Evolutionary conservation across 768 basidiomycete genomes (phyloP).

Genomic region (Pisolithus albus): DNA sequence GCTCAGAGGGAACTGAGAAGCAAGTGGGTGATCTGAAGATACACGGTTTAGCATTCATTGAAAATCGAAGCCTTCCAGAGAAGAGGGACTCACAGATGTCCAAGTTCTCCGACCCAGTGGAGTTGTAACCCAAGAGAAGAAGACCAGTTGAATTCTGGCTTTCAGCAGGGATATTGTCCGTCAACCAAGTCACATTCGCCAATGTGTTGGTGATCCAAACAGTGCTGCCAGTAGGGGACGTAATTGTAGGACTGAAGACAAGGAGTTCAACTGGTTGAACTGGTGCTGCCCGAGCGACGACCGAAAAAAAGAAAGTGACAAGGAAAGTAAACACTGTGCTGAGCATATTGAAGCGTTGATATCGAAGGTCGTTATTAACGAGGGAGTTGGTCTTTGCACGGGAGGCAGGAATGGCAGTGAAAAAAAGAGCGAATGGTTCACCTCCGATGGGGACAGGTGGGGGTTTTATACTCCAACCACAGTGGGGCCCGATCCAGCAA

Average conservation of each 20-base stretch:
- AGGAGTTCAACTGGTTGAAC: conserved; percentile 25
- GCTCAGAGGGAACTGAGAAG: conserved; percentile 44
- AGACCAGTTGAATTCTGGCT: conserved; percentile 30
- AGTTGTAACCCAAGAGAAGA: conserved; percentile 39
- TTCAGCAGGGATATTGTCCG: conserved; percentile 31
- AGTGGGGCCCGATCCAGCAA: too few species aligned
- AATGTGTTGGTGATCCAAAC: conserved; percentile 33
- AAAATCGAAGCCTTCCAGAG: too few species aligned
- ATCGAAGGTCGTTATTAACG: conserved; percentile 12
- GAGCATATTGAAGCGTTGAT: conserved; percentile 15
- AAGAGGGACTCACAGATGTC: conserved; percentile 35
- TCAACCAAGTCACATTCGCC: conserved; percentile 40
- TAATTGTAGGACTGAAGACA: conserved; percentile 39
- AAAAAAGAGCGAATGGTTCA: background rate
- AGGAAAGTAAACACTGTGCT: conserved; percentile 18
- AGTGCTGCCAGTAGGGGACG: conserved; percentile 24
- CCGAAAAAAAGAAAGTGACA: conserved; percentile 25
- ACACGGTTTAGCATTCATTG: conserved; percentile 5
- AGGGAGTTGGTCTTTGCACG: conserved; percentile 6
- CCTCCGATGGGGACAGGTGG: background rate
- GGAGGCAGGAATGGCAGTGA: background rate
- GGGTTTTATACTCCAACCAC: background rate
- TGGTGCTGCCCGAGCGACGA: conserved; percentile 24
- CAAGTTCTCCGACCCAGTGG: conserved; percentile 40
- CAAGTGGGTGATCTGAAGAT: conserved; percentile 49